Evolutionary conservation across 352 stramenopile species (phyloP).

Genomic region (Phytophthora tentaculata): DNA sequence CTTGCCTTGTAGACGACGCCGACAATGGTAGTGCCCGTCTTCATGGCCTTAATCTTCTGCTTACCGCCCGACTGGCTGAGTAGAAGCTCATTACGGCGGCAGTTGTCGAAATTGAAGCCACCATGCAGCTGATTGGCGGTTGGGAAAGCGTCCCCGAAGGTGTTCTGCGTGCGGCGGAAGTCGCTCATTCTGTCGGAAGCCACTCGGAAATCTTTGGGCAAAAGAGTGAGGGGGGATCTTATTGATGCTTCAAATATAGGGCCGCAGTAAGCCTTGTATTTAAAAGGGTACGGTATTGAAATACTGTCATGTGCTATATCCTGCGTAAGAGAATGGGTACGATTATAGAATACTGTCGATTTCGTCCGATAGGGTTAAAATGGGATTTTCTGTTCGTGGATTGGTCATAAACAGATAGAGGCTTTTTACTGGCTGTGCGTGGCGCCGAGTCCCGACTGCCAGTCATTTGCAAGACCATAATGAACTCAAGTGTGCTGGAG

Average conservation of each 20-base stretch:
- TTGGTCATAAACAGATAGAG: slow-evolving; percentile 37
- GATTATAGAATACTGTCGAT: background rate
- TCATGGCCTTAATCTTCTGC: slow-evolving; percentile 81
- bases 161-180: slow-evolving; percentile 84
- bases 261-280: background rate
- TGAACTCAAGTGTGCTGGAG: slow-evolving; percentile 57
- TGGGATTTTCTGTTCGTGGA: slow-evolving; percentile 7
- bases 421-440: slow-evolving; percentile 46
- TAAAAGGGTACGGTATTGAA: background rate
- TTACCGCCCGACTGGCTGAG: slow-evolving; percentile 56
- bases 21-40: slow-evolving; percentile 98
- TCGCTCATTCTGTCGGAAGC: slow-evolving; percentile 61
- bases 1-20: slow-evolving; percentile 95
- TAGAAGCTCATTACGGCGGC: slow-evolving; percentile 92
- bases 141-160: slow-evolving; percentile 76
- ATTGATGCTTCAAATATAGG: slow-evolving; percentile 14
- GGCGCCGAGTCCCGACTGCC: slow-evolving; percentile 65
- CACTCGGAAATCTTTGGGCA: slow-evolving; percentile 22
- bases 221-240: slow-evolving; percentile 35
- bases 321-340: background rate
- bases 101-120: slow-evolving; percentile 94
- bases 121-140: slow-evolving; percentile 60
- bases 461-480: slow-evolving; percentile 80
- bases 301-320: slow-evolving; percentile 7
- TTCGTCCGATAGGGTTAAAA: slow-evolving; percentile 36